A percentile compares a stretch with the other conserved stretches of the same genome.
These are phyloP conservation scores for Pleoardoris graminearum DNA, from an alignment of 2,329 filamentous ascomycete species.

Conservation along the genomic window DNA sequence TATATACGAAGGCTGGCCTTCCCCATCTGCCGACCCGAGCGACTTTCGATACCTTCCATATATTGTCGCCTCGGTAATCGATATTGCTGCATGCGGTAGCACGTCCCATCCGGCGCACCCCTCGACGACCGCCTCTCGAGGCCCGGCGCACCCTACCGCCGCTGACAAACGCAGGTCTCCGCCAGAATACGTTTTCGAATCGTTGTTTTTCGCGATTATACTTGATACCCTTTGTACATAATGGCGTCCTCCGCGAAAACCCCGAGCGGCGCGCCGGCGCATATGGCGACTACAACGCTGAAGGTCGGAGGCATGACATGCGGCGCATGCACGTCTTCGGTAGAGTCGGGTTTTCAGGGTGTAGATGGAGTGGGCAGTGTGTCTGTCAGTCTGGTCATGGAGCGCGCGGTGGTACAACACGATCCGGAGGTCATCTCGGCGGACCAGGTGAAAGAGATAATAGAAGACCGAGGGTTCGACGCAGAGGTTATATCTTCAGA, in stretches of 20 bases:
- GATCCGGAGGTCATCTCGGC: slow-evolving; percentile 74
- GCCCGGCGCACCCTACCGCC: slow-evolving; percentile 13
- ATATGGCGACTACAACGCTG: slow-evolving; percentile 85
- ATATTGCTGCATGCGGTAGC: slow-evolving; percentile 13
- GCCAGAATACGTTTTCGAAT: slow-evolving; percentile 8
- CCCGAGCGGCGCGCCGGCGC: slow-evolving; percentile 47
- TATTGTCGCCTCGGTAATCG: slow-evolving; percentile 9
- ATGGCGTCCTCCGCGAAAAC: slow-evolving; percentile 31
- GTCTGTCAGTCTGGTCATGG: slow-evolving; percentile 92
- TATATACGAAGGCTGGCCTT: slow-evolving; percentile 38
- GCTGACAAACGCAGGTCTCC: slow-evolving; percentile 18
- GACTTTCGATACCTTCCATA: slow-evolving; percentile 1
- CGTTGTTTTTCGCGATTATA: slow-evolving; percentile 1
- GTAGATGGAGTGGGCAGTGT: slow-evolving; percentile 82
- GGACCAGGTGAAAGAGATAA: slow-evolving; percentile 78
- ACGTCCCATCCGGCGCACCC: slow-evolving; percentile 12
- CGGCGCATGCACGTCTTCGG: slow-evolving; percentile 92
- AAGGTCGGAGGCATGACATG: slow-evolving; percentile 87
- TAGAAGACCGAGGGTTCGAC: slow-evolving; percentile 91
- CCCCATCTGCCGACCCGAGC: slow-evolving; percentile 13
- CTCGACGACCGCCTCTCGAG: slow-evolving; percentile 19
- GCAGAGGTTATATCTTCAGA: slow-evolving; percentile 86
- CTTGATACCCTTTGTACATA: slow-evolving; percentile 12
- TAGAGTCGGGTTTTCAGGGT: slow-evolving; percentile 86
- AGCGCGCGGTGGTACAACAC: slow-evolving; percentile 92